Percentiles rank a stretch among this genome's conserved stretches.
These are phyloP conservation scores for Corynascus novoguineensis DNA, from an alignment of 495 filamentous ascomycete species.

Conservation along the genomic window DNA sequence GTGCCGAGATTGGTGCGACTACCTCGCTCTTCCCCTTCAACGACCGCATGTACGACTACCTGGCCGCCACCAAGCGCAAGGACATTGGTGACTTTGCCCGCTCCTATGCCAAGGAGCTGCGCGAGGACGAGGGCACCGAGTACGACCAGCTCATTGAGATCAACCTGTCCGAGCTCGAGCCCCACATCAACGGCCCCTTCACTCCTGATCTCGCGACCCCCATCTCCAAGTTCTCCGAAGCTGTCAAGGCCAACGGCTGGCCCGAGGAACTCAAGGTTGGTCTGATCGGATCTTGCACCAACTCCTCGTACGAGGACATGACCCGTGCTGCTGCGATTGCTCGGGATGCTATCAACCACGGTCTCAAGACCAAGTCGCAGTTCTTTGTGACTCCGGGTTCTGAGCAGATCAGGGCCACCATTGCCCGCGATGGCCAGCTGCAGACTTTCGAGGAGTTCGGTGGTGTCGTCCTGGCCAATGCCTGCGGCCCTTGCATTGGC, in stretches of 20 bases:
- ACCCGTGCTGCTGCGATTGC: constrained; percentile 91
- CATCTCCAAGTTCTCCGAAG: constrained; percentile 94
- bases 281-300: constrained; percentile 96
- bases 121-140: constrained; percentile 86
- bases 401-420: constrained; percentile 96
- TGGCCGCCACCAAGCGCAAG: constrained; percentile 84
- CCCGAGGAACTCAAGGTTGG: constrained; percentile 97
- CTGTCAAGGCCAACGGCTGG: constrained; percentile 91
- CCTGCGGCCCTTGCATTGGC: constrained; percentile 73
- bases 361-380: constrained; percentile 85
- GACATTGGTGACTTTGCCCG: constrained; percentile 87
- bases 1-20: constrained; percentile 71
- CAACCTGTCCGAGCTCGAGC: constrained; percentile 91
- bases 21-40: constrained; percentile 99
- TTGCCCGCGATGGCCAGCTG: constrained; percentile 90
- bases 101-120: constrained; percentile 76
- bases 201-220: constrained; percentile 98
- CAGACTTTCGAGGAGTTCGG: constrained; percentile 97
- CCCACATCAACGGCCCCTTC: constrained; percentile 98
- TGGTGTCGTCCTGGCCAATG: constrained; percentile 92
- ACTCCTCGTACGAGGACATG: constrained; percentile 99
- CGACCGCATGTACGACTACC: constrained; percentile 94
- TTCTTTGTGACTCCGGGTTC: constrained; percentile 96
- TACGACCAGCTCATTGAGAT: constrained; percentile 97
- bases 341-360: constrained; percentile 87